These are phyloP conservation scores for Boletus bicolor DNA, from an alignment of 768 basidiomycete species.

Conservation along the genomic window DNA sequence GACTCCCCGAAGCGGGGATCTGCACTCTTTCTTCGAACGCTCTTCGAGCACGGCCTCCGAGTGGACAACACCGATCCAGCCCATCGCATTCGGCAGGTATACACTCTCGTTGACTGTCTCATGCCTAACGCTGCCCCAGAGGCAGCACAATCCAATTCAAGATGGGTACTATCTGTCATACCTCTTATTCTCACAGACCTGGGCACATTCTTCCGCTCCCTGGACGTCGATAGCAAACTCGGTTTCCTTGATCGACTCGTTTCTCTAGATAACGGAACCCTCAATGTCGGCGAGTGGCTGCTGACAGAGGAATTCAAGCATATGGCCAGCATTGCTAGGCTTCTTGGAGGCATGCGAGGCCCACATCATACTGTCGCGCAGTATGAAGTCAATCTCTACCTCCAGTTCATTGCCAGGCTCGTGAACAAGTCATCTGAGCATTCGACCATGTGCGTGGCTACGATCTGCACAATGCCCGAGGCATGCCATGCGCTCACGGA, in stretches of 20 bases:
- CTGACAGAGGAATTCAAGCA: slow-evolving; percentile 59
- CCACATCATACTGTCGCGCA: slow-evolving; percentile 40
- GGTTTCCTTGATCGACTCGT: slow-evolving; percentile 54
- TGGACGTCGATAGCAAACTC: slow-evolving; percentile 55
- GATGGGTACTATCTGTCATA: slow-evolving; percentile 54
- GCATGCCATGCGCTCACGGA: slow-evolving; percentile 39
- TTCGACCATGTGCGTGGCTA: slow-evolving; percentile 42
- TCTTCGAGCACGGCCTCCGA: slow-evolving; percentile 49
- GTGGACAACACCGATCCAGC: slow-evolving; percentile 50
- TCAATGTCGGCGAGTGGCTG: slow-evolving; percentile 53
- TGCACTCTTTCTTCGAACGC: slow-evolving; percentile 50
- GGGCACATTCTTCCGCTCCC: slow-evolving; percentile 48
- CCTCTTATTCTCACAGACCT: slow-evolving; percentile 57
- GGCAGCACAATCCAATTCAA: slow-evolving; percentile 31
- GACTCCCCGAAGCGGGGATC: slow-evolving; percentile 37
- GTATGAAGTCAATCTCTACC: slow-evolving; percentile 46
- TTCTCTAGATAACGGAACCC: slow-evolving; percentile 44
- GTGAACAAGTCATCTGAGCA: slow-evolving; percentile 37
- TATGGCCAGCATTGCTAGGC: slow-evolving; percentile 40
- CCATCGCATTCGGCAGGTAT: slow-evolving; percentile 52
- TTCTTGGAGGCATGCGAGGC: slow-evolving; percentile 31
- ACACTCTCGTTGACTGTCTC: slow-evolving; percentile 53
- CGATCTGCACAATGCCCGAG: slow-evolving; percentile 43
- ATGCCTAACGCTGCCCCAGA: slow-evolving; percentile 39
- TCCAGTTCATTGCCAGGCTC: slow-evolving; percentile 50